These are phyloP conservation scores for Marsdenia floribunda DNA, from an alignment of 257 asterid species.

Conservation along the genomic window DNA sequence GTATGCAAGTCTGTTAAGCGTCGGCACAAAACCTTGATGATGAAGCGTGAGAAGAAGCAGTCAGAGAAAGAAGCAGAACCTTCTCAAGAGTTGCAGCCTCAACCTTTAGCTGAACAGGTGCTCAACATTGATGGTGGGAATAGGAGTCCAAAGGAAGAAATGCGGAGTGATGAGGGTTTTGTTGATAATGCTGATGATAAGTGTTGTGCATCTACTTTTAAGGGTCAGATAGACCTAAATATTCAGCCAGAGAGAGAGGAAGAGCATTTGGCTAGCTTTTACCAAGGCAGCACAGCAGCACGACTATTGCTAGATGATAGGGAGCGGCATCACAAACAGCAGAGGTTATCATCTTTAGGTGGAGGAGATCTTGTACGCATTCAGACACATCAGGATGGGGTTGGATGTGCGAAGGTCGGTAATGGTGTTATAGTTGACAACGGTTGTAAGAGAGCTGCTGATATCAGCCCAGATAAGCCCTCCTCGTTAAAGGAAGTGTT, in stretches of 20 bases:
- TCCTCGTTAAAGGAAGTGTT: conserved; percentile 10
- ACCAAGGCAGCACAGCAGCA: conserved; percentile 27
- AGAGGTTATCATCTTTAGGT: conserved; percentile 18
- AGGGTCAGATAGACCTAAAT: conserved; percentile 83
- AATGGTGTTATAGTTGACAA: conserved; percentile 7
- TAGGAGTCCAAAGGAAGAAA: conserved; percentile 18
- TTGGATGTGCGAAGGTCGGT: conserved; percentile 19
- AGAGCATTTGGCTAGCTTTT: conserved; percentile 43
- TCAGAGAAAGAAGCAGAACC: conserved; percentile 47
- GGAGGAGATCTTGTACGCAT: conserved; percentile 26
- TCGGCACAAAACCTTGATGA: conserved; percentile 52
- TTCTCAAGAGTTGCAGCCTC: conserved; percentile 27
- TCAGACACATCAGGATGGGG: conserved; percentile 27
- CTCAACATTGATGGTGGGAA: conserved; percentile 12
- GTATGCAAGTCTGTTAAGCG: conserved; percentile 60
- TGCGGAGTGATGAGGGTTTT: conserved; percentile 25
- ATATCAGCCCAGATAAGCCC: conserved; percentile 5
- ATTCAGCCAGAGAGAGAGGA: conserved; percentile 83
- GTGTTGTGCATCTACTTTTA: conserved; percentile 34
- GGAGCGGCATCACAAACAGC: conserved; percentile 33
- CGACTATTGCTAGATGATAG: conserved; percentile 17
- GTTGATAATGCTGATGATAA: conserved; percentile 25
- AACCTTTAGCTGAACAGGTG: conserved; percentile 23
- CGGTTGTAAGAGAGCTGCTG: conserved; percentile 14
- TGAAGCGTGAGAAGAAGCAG: conserved; percentile 53